Base-by-base conservation (phyloP, 2,329 filamentous ascomycete species). In the Penicillium concentricum region DNA sequence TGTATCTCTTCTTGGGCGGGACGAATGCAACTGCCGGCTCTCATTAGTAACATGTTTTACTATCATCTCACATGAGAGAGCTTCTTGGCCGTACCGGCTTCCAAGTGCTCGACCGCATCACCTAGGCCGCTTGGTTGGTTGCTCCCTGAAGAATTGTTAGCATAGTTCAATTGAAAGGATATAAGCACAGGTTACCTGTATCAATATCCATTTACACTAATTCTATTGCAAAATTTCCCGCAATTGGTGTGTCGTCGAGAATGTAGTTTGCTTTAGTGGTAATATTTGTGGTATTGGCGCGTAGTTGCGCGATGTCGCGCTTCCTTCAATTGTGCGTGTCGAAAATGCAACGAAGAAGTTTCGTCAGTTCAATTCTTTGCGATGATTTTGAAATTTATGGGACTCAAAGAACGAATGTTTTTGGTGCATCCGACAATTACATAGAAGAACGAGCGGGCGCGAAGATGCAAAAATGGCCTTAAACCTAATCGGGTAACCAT, bases 1-100 rank as follows among this genome's bases (percentile, higher is more conserved):
- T 78, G 32, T 78, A 75, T 44, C 90, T 84, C 63, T 87, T 83
- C 70, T 90, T 92, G 57, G 87, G 80, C 0, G 88, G 83, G 13
- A 77, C 62, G 56, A 65, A 67, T 16, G 74, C 73, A 58, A 75
- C 75, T 77, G 28, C 1, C 22, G 8, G 2, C 18, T 22, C 20
- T 3, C 34, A 49, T 51, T 60, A 51, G 38, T 38, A 47, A 10
- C n/a, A 18, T 32, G 18, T 26, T 16, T 20, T 18, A 28, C 18
- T 10, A 5, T 48, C 15, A 3, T 48, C 18, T 35, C 12, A 22
- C 10, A 10, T 30, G 28, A 16, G 13, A 16, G 8, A 24, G 22
- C 13, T 38, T 16, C 6, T 49, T 35, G 49, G 22, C 34, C 67
- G 51, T 70, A 75, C 73, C 70, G 44, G 71, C 67, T 68, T 75